Percentiles rank a stretch among this genome's conserved stretches.
These are phyloP conservation scores for Mucor velutinosus DNA, from an alignment of 371 early-diverging fungal genomes.

Conservation along the genomic window DNA sequence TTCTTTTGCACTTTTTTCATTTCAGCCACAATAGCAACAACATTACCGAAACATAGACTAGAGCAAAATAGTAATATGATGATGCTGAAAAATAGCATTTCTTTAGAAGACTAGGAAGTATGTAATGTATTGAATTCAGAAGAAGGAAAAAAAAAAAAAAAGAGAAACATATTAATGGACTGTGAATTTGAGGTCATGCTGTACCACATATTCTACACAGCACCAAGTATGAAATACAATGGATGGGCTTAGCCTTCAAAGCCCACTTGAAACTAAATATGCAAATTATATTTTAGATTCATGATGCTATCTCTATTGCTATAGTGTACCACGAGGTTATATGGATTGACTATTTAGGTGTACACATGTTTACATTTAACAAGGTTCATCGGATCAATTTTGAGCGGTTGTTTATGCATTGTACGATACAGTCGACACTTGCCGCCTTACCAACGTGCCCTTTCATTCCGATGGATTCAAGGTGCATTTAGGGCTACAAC, in stretches of 20 bases:
- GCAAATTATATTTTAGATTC: neutral
- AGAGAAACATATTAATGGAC: neutral
- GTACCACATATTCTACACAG: neutral
- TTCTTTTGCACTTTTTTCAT: neutral
- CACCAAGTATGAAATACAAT: neutral
- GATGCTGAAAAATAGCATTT: neutral
- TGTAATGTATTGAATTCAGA: neutral
- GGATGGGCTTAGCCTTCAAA: neutral
- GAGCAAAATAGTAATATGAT: slow-evolving; percentile 3
- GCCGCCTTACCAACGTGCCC: neutral
- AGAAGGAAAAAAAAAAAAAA: neutral
- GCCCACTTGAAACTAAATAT: neutral
- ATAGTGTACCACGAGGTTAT: neutral
- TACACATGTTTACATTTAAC: neutral
- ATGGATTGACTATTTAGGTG: too few relatives aligned
- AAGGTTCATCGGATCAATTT: too few relatives aligned
- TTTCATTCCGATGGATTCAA: neutral
- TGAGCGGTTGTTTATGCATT: neutral
- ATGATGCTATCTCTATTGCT: neutral
- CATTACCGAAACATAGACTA: slow-evolving; percentile 15
- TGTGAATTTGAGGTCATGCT: neutral
- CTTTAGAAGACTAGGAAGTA: slow-evolving; percentile 1
- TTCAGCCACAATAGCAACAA: slow-evolving; percentile 14
- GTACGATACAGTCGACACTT: neutral
- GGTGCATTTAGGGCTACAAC: neutral